Evolutionary conservation across 495 filamentous ascomycete species (phyloP), one percentile per base, ranked within the genome.

Genomic region (Penicillium nucicola): DNA sequence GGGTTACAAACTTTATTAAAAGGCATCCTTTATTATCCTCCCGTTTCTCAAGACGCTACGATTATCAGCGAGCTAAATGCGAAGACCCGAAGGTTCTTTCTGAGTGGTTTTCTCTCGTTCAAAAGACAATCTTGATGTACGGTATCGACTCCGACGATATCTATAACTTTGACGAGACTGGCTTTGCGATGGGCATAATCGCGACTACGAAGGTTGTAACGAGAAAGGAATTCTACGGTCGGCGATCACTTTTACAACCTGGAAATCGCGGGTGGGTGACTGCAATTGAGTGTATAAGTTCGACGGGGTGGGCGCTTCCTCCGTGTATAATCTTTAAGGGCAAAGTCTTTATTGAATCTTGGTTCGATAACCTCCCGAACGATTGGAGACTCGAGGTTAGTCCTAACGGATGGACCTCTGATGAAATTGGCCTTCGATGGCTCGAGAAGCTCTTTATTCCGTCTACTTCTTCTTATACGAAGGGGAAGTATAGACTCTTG

Each of bases 81-180:
- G 37, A 39, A 19, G 37, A 39, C 37, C 37, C 17, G 1, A 20
- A 9, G 4, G 14, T 22, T 19, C 20, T 39, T 19, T 1, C 3
- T 5, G 7, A 3, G 2, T 32, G 25, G 28, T 45, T 45, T 19
- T 18, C 19, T 1, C 5, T 31, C 0, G 42, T 45, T 8, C 2
- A 45, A 45, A 34, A 32, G 1, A 45, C 42, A 1, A 33, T 45
- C 8, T 1, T 2, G 2, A 6, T 33, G 11, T 45, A 45, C 33
- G 42, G 42, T 14, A 45, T 45, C 15, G 19, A 28, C 18, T 34
- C 5, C 2, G 42, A 45, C 6, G 42, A 45, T 34, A 34, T 45
- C 14, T 45, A 34, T 12, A 45, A 45, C 42, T 45, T 45, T 45
- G 42, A 45, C 20, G 28, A 45, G 23, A 31, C 37, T 18, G 37